These are phyloP conservation scores for Eurotiales sp. DNA, from an alignment of 2,329 filamentous ascomycete genomes.

Conservation along the genomic window DNA sequence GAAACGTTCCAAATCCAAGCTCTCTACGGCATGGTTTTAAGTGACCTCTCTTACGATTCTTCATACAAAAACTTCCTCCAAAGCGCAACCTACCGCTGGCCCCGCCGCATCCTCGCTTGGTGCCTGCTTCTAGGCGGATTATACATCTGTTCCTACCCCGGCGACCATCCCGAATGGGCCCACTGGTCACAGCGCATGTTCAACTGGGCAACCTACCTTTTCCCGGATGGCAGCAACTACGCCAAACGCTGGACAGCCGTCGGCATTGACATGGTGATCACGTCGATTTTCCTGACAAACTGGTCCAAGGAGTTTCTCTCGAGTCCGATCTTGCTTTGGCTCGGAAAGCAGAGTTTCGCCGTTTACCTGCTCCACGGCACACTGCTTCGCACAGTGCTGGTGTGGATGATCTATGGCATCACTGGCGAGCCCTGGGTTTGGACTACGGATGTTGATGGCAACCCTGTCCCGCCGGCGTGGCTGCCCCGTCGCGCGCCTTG, in stretches of 20 bases:
- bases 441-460: slow-evolving; percentile 38
- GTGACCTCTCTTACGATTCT: slow-evolving; percentile 48
- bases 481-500: slow-evolving; percentile 38
- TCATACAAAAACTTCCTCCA: slow-evolving; percentile 45
- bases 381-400: slow-evolving; percentile 49
- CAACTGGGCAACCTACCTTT: slow-evolving; percentile 40
- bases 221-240: slow-evolving; percentile 44
- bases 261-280: slow-evolving; percentile 47
- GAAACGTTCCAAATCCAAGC: slow-evolving; percentile 55
- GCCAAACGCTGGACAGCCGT: slow-evolving; percentile 47
- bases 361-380: slow-evolving; percentile 55
- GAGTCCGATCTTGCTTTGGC: slow-evolving; percentile 50
- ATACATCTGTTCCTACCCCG: slow-evolving; percentile 49
- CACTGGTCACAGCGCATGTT: slow-evolving; percentile 47
- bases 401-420: slow-evolving; percentile 53
- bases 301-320: slow-evolving; percentile 48
- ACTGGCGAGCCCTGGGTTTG: slow-evolving; percentile 44
- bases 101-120: slow-evolving; percentile 36
- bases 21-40: slow-evolving; percentile 50
- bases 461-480: slow-evolving; percentile 39
- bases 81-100: slow-evolving; percentile 31
- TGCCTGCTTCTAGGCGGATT: slow-evolving; percentile 43
- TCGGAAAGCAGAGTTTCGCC: slow-evolving; percentile 54
- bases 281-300: slow-evolving; percentile 51
- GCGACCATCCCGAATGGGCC: slow-evolving; percentile 49